These are phyloP conservation scores for Boletus subcaerulescens DNA, from an alignment of 768 basidiomycete genomes.

Conservation along the genomic window DNA sequence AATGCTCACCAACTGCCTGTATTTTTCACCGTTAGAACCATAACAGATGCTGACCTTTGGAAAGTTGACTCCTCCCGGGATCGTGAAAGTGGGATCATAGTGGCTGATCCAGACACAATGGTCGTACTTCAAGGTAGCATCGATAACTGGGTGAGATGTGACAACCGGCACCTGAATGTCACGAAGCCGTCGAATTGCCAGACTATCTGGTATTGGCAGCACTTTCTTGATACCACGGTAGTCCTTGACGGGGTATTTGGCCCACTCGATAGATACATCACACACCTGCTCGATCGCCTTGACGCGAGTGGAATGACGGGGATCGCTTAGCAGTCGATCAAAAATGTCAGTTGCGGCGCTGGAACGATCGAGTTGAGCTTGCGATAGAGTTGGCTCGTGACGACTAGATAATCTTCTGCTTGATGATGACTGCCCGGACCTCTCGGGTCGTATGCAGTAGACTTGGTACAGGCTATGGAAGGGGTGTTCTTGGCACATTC, in stretches of 20 bases:
- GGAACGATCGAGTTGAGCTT: conserved; percentile 52
- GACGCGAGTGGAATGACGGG: conserved; percentile 38
- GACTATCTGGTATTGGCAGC: conserved; percentile 42
- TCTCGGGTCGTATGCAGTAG: conserved; percentile 59
- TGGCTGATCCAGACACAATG: conserved; percentile 64
- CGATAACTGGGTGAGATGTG: conserved; percentile 69
- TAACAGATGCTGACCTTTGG: conserved; percentile 78
- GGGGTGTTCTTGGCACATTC: conserved; percentile 87
- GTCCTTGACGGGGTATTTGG: conserved; percentile 52
- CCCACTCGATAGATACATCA: conserved; percentile 70
- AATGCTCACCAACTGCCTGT: conserved; percentile 75
- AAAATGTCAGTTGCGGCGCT: conserved; percentile 66
- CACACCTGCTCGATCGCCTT: conserved; percentile 58
- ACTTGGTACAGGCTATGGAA: conserved; percentile 93
- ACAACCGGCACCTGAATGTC: conserved; percentile 76
- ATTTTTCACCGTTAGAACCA: conserved; percentile 61
- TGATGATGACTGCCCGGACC: conserved; percentile 17
- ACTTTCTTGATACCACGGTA: conserved; percentile 24
- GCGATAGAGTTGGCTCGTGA: conserved; percentile 35
- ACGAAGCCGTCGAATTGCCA: conserved; percentile 46
- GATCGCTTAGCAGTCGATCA: conserved; percentile 47
- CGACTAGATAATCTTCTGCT: conserved; percentile 48
- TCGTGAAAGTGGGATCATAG: conserved; percentile 57
- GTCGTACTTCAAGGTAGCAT: conserved; percentile 65
- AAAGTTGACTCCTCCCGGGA: conserved; percentile 74